Evolutionary conservation across 768 basidiomycete species (phyloP).

Genomic region (Tricholoma saponaceum): DNA sequence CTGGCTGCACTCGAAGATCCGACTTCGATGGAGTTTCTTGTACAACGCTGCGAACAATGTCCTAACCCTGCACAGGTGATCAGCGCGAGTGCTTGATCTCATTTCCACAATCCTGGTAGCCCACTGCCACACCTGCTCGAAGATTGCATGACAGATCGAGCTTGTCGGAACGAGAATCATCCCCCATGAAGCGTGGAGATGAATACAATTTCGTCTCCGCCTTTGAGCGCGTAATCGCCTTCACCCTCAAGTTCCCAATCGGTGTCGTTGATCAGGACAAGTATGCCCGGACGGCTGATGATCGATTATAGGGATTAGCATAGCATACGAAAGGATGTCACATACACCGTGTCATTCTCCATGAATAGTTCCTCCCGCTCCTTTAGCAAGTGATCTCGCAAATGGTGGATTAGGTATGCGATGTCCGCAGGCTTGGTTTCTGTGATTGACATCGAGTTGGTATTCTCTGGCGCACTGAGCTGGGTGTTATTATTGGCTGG

Average conservation of each 20-base stretch:
- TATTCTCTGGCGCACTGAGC: not conserved
- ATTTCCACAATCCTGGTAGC: no score
- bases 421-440: conserved; percentile 54
- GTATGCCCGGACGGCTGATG: conserved; percentile 86
- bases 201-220: conserved; percentile 89
- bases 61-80: no score
- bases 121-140: not conserved
- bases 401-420: conserved; percentile 71
- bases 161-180: conserved; percentile 22
- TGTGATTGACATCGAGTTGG: not conserved
- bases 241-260: conserved; percentile 99
- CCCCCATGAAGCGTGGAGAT: conserved; percentile 96
- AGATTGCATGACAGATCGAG: not conserved
- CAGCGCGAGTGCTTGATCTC: no score
- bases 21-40: no score
- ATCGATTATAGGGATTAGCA: not conserved
- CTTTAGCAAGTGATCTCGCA: conserved; percentile 73
- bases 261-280: conserved; percentile 95
- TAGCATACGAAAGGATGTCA: conserved; percentile 9
- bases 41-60: no score
- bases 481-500: conserved; percentile 30
- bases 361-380: conserved; percentile 89
- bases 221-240: conserved; percentile 73
- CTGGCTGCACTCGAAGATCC: no score
- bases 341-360: conserved; percentile 84